Conservation (phyloP, 2,329 filamentous ascomycete species). For the Dothiorella sarmentorum region DNA sequence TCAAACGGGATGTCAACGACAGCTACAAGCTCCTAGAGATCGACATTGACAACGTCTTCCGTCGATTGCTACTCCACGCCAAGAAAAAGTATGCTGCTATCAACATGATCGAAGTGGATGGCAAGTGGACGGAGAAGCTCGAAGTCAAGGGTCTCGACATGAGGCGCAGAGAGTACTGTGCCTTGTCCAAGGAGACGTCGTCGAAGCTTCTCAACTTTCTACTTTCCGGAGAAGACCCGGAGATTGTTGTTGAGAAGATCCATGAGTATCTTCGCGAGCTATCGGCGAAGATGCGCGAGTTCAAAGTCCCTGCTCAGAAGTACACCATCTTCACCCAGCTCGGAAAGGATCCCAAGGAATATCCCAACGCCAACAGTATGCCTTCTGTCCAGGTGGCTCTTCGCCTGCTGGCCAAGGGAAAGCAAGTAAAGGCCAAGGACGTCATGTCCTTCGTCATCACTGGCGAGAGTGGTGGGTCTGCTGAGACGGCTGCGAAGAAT, state of each 20-base stretch:
- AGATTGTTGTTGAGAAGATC: slow-evolving; percentile 81
- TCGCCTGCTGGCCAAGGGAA: slow-evolving; percentile 80
- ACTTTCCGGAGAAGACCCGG: slow-evolving; percentile 86
- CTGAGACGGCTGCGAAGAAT: slow-evolving; percentile 76
- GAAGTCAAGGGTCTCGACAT: slow-evolving; percentile 98
- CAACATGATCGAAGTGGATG: slow-evolving; percentile 84
- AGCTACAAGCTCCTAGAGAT: slow-evolving; percentile 91
- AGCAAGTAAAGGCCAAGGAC: slow-evolving; percentile 85
- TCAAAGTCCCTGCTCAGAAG: slow-evolving; percentile 70
- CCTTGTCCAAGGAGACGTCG: slow-evolving; percentile 91
- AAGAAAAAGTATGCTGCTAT: slow-evolving; percentile 99
- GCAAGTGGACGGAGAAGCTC: slow-evolving; percentile 88
- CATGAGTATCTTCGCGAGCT: slow-evolving; percentile 89
- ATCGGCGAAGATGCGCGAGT: slow-evolving; percentile 80
- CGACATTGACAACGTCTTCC: slow-evolving; percentile 96
- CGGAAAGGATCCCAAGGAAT: slow-evolving; percentile 88
- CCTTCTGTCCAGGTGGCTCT: slow-evolving; percentile 95
- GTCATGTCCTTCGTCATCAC: slow-evolving; percentile 97
- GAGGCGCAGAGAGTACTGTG: slow-evolving; percentile 95
- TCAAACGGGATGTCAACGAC: slow-evolving; percentile 93
- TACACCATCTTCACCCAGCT: slow-evolving; percentile 99
- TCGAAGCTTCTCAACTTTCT: slow-evolving; percentile 87
- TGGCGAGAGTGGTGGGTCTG: slow-evolving; percentile 58
- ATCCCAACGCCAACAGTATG: slow-evolving; percentile 92
- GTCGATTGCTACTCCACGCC: slow-evolving; percentile 85